Evolutionary conservation across 164 flowering plant genomes (phyloP).

Genomic region (Echeveria elegans): DNA sequence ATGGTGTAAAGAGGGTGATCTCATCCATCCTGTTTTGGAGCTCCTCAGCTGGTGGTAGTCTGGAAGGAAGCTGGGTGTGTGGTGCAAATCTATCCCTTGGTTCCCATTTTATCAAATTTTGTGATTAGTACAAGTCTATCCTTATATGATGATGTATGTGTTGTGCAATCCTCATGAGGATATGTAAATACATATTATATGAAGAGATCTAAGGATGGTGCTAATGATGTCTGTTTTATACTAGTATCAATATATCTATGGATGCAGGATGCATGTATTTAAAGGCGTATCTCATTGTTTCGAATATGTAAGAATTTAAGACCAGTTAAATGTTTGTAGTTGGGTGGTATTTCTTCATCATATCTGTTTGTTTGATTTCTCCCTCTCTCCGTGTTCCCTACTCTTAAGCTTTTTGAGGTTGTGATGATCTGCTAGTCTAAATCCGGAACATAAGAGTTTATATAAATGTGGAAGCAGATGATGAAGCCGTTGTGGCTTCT

Average conservation of each 20-base stretch:
- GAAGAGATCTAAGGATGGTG: slow-evolving; percentile 1
- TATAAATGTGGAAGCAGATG: neutral
- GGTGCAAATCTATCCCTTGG: neutral
- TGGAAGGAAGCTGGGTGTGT: neutral
- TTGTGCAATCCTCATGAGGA: neutral
- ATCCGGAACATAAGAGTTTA: neutral
- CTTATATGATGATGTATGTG: neutral
- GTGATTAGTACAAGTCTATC: neutral
- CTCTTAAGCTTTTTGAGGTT: neutral
- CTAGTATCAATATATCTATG: neutral
- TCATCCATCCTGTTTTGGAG: neutral
- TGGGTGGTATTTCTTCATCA: neutral
- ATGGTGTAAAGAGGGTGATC: neutral
- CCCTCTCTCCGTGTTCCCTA: neutral
- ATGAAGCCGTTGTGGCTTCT: neutral
- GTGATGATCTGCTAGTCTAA: neutral
- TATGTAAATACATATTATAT: neutral
- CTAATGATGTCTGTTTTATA: neutral
- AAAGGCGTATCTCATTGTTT: neutral
- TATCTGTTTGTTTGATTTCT: neutral
- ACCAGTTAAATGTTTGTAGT: neutral
- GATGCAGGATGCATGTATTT: neutral
- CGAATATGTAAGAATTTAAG: neutral
- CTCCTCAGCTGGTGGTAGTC: neutral
- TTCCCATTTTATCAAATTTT: neutral